Evolutionary conservation across 2,329 filamentous ascomycete genomes (phyloP), one percentile per base, ranked within the genome.

Genomic region (Penicillium expansum): DNA sequence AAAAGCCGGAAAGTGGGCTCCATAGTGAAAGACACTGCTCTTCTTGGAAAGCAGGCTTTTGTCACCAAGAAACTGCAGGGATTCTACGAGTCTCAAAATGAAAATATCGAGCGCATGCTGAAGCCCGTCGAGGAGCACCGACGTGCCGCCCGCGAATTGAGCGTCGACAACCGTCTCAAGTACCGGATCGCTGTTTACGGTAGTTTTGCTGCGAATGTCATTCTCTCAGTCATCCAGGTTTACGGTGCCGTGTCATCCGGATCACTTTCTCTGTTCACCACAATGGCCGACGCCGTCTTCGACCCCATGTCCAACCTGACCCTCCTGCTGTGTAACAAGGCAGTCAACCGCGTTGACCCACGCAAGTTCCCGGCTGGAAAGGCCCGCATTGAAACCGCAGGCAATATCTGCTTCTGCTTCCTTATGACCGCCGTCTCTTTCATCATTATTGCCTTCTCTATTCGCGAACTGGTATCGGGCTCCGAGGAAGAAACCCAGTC

Each of bases 331-430:
- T 91, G 89, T 59, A 89, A 92, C 74, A 90, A 93, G 48, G 93
- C 94, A 48, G 91, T 97, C 63, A 89, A 89, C 67, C 86, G 85
- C 52, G 93, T 97, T 38, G 92, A 99, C 67, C 84, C 90, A 2
- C 85, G 87, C 50, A 88, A 89, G 45, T 99, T 96, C 71, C 93
- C 93, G 0, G 92, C 90, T 0, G 93, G 93, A 62, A 97, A 96
- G 74, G 92, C 92, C 5, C 88, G 94, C 30, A 90, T 99, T 60
- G 93, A 97, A 76, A 97, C 92, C 0, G 90, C 92, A 0, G 94
- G 94, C 51, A 99, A 97, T 70, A 97, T 97, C 62, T 86, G 89
- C 58, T 99, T 99, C 76, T 96, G 92, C 76, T 96, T 96, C 75
- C 81, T 99, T 66, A 97, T 99, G 94, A 92, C 87, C 20, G 81